Percentiles rank a stretch among this genome's conserved stretches.
These are phyloP conservation scores for Syncephalastrum monosporum DNA, from an alignment of 371 early-diverging fungal species.

Conservation along the genomic window DNA sequence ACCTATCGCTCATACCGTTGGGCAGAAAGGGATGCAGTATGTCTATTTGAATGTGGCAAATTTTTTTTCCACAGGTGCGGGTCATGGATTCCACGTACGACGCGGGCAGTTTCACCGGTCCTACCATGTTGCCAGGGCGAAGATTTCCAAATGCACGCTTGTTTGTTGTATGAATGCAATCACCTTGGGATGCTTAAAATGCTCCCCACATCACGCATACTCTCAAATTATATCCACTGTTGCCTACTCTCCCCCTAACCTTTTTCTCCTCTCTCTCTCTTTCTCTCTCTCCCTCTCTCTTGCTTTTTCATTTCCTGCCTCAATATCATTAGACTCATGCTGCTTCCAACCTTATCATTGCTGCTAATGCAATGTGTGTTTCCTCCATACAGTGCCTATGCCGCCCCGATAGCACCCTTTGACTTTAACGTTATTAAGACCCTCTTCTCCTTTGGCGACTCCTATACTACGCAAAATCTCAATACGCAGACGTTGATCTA, in stretches of 20 bases:
- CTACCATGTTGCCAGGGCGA: too few species aligned
- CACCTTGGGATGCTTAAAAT: neutral
- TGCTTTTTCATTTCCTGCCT: slow-evolving; percentile 2
- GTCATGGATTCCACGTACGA: too few species aligned
- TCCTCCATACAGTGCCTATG: neutral
- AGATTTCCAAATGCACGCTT: neutral
- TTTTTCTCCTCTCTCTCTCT: neutral
- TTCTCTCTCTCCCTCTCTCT: slow-evolving; percentile 4
- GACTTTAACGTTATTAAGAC: slow-evolving; percentile 22
- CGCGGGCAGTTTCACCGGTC: too few species aligned
- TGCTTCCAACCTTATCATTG: neutral
- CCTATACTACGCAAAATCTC: slow-evolving; percentile 36
- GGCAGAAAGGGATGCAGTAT: too few species aligned
- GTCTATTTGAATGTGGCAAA: too few species aligned
- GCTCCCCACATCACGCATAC: neutral
- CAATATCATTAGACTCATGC: neutral
- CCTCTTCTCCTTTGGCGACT: slow-evolving; percentile 39
- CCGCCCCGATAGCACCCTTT: slow-evolving; percentile 4
- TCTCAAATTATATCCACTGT: neutral
- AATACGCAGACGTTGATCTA: slow-evolving; percentile 24
- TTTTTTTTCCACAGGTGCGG: too few species aligned
- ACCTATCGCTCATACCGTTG: too few species aligned
- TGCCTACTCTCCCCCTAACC: neutral
- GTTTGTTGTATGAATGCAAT: slow-evolving; percentile 1
- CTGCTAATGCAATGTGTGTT: too few species aligned